These are phyloP conservation scores for Acephala macrosclerotiorum DNA, from an alignment of 2,329 filamentous ascomycete species.

Conservation along the genomic window DNA sequence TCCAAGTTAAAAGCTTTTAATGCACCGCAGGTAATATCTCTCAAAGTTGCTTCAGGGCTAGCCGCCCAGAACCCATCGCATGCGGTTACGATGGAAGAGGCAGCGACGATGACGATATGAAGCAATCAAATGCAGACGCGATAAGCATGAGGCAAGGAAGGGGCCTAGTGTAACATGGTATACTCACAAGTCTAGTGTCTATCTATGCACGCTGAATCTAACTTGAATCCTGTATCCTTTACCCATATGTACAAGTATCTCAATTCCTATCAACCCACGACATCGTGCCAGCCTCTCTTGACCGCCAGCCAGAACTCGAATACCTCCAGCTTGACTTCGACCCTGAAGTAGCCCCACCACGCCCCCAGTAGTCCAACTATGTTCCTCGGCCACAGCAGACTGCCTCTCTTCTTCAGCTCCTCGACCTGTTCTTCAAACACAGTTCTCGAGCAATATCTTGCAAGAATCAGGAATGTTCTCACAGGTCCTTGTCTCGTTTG, in stretches of 20 bases:
- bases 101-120: neutral
- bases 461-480: conserved; percentile 71
- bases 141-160: neutral
- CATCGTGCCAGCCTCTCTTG: conserved; percentile 50
- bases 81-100: neutral
- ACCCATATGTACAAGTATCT: conserved; percentile 7
- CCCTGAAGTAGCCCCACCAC: conserved; percentile 64
- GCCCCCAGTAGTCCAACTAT: conserved; percentile 60
- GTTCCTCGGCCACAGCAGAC: conserved; percentile 66
- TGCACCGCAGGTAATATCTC: no score
- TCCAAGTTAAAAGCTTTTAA: no score
- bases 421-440: conserved; percentile 72
- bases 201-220: neutral
- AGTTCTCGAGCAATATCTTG: conserved; percentile 71
- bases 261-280: conserved; percentile 15
- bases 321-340: conserved; percentile 67
- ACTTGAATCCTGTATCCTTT: neutral
- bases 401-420: conserved; percentile 58
- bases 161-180: neutral
- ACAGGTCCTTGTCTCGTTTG: conserved; percentile 75
- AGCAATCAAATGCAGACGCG: neutral
- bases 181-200: conserved; percentile 2
- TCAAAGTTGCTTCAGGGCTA: no score
- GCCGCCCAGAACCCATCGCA: no score
- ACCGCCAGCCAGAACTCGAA: conserved; percentile 68